Base-by-base conservation (phyloP, 73 alveolate species). In the Paramecium biaurelia region DNA sequence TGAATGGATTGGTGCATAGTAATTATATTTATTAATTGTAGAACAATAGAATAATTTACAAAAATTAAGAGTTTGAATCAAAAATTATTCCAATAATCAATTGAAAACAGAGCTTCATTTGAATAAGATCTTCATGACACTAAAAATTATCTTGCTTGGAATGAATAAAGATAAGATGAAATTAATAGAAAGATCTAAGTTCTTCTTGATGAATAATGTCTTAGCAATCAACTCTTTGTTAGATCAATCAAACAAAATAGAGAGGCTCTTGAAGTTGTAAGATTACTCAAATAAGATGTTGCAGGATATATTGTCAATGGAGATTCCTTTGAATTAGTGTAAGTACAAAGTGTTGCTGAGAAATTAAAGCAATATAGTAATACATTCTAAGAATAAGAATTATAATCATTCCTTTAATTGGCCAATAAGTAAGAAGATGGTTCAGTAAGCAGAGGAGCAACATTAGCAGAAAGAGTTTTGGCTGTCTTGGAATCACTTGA, bases 241-340 rank as follows among this genome's bases (percentile, higher is more conserved):
- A 72, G 86, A 72, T 72, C 86, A 30, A 72, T 72, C 21, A 72
- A 72, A 72, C 7, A 35, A 38, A 72, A 72, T 20, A 35, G 58
- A 72, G 86, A 72, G 18, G 86, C 86, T 18, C 34, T 72, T 9
- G 86, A 72, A 34, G 86, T 72, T 3, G 86, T 72, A 1, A 72
- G 45, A 38, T 0, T 72, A 23, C 34, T 79, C 0, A 79, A 42
- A 20, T 12, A 41, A 79, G 90, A 79, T 42, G 90, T 79, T 79
- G 90, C 90, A 20, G 90, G 90, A 24, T 79, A 79, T 38, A 47
- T 79, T 15, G 14, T 79, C 23, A 79, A 79, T 45, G 90, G 90
- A 42, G 76, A 79, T 6, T 43, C 76, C 23, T 79, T 79, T 34
- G 90, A 79, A 79, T 47, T 79, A 72, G 86, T 35, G 12, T 72